Conservation (phyloP, 2,329 filamentous ascomycete species). For the Phoma sp. region DNA sequence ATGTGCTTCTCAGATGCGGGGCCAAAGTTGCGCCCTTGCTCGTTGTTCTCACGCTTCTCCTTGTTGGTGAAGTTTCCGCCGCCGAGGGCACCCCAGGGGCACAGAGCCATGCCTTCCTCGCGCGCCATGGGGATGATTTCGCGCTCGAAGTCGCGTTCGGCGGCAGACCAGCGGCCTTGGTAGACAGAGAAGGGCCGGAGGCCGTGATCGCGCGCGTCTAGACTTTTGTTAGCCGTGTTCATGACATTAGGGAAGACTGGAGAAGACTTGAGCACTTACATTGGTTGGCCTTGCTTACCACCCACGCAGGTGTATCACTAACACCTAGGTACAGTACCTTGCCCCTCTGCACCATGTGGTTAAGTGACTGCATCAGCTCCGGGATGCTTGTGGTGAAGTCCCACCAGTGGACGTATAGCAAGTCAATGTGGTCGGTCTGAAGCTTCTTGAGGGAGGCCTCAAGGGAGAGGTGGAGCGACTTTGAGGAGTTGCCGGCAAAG, state of each 20-base stretch:
- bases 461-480: constrained; percentile 48
- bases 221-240: neutral
- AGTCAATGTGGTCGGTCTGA: constrained; percentile 52
- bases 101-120: constrained; percentile 68
- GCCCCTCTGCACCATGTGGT: constrained; percentile 43
- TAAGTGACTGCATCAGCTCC: constrained; percentile 50
- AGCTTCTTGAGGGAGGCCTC: constrained; percentile 52
- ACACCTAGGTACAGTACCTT: constrained; percentile 52
- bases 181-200: constrained; percentile 61
- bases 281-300: constrained; percentile 58
- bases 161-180: constrained; percentile 69
- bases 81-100: constrained; percentile 63
- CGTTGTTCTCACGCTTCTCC: constrained; percentile 48
- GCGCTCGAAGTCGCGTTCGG: constrained; percentile 70
- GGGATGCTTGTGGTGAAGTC: constrained; percentile 48
- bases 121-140: constrained; percentile 73
- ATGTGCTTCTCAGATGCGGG: constrained; percentile 58
- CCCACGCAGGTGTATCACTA: constrained; percentile 50
- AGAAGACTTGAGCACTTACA: constrained; percentile 30
- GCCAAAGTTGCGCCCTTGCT: constrained; percentile 46
- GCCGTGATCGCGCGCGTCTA: constrained; percentile 62
- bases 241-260: too few relatives aligned
- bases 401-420: constrained; percentile 53
- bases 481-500: constrained; percentile 52
- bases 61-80: constrained; percentile 54